Evolutionary conservation across 2,329 filamentous ascomycete genomes (phyloP).

Genomic region (Talaromyces atroroseus): DNA sequence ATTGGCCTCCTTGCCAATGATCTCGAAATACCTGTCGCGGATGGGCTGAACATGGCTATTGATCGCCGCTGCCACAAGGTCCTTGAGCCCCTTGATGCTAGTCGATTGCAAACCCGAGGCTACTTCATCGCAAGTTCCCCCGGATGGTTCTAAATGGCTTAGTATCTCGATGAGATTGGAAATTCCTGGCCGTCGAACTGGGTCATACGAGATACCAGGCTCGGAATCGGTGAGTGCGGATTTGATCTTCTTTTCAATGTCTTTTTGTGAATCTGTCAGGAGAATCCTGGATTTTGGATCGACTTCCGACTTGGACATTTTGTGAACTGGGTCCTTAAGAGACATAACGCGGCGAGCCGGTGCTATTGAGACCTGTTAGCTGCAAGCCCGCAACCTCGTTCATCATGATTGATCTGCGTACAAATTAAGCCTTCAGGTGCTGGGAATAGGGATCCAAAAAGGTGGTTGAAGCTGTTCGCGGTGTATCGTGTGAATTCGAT

Average conservation of each 20-base stretch:
- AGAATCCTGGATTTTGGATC: slow-evolving; percentile 71
- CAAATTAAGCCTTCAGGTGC: slow-evolving; percentile 67
- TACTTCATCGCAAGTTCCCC: slow-evolving; percentile 39
- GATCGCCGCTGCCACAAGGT: slow-evolving; percentile 50
- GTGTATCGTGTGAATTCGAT: slow-evolving; percentile 87
- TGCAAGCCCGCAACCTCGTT: neutral
- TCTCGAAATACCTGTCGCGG: slow-evolving; percentile 29
- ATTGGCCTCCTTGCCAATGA: slow-evolving; percentile 24
- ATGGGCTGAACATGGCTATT: slow-evolving; percentile 26
- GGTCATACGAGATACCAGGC: slow-evolving; percentile 66
- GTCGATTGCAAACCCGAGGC: slow-evolving; percentile 41
- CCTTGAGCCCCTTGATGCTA: slow-evolving; percentile 58
- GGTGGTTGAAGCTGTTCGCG: slow-evolving; percentile 78
- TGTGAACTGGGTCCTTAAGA: slow-evolving; percentile 66
- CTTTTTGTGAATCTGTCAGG: slow-evolving; percentile 63
- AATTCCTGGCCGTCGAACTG: slow-evolving; percentile 65
- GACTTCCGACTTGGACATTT: slow-evolving; percentile 90
- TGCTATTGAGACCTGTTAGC: slow-evolving; percentile 43
- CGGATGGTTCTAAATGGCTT: slow-evolving; percentile 63
- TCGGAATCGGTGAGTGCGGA: slow-evolving; percentile 71
- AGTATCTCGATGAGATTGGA: slow-evolving; percentile 80
- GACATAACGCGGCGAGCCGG: slow-evolving; percentile 86
- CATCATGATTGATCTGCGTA: slow-evolving; percentile 34
- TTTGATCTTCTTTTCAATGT: slow-evolving; percentile 65
- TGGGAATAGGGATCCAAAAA: slow-evolving; percentile 60